Conservation (phyloP, 1,139 yeast species). For the Blastobotrys ciferrii region DNA sequence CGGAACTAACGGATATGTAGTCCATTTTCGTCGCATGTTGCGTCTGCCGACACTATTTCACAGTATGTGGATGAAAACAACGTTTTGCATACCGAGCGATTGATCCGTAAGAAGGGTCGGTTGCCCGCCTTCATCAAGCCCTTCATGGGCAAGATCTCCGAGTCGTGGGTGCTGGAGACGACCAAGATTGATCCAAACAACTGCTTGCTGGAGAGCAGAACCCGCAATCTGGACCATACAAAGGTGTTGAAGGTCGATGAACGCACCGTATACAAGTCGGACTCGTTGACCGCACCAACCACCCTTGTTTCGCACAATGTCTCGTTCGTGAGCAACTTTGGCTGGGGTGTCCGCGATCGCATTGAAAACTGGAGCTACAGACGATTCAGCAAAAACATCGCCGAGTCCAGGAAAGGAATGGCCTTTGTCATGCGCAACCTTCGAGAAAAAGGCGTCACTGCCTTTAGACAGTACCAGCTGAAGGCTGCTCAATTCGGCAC, state of each 20-base stretch:
- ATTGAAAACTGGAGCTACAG: constrained; percentile 83
- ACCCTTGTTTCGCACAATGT: constrained; percentile 44
- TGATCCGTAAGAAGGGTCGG: constrained; percentile 76
- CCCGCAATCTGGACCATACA: constrained; percentile 84
- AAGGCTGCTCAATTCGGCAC: constrained; percentile 5
- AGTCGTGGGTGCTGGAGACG: constrained; percentile 83
- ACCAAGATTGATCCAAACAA: constrained; percentile 66
- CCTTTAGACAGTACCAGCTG: constrained; percentile 20
- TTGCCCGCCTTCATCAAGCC: constrained; percentile 80
- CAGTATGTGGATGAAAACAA: constrained; percentile 60
- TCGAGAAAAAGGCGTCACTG: constrained; percentile 39
- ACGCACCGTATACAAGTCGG: constrained; percentile 52
- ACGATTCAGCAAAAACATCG: constrained; percentile 65
- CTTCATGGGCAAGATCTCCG: constrained; percentile 66
- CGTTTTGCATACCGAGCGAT: constrained; percentile 65
- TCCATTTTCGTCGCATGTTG: constrained; percentile 87
- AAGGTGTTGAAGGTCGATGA: constrained; percentile 80
- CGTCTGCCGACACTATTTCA: constrained; percentile 76
- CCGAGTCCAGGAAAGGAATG: constrained; percentile 70
- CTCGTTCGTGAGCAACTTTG: constrained; percentile 69
- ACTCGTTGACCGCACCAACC: constrained; percentile 19
- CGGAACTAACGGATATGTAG: constrained; percentile 19
- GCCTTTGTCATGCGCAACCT: constrained; percentile 68
- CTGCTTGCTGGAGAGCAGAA: constrained; percentile 62
- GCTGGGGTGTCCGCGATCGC: constrained; percentile 61